phyloP scores from a whole-genome alignment of 352 stramenopile species.

The Phytopythium aichiense region DNA sequence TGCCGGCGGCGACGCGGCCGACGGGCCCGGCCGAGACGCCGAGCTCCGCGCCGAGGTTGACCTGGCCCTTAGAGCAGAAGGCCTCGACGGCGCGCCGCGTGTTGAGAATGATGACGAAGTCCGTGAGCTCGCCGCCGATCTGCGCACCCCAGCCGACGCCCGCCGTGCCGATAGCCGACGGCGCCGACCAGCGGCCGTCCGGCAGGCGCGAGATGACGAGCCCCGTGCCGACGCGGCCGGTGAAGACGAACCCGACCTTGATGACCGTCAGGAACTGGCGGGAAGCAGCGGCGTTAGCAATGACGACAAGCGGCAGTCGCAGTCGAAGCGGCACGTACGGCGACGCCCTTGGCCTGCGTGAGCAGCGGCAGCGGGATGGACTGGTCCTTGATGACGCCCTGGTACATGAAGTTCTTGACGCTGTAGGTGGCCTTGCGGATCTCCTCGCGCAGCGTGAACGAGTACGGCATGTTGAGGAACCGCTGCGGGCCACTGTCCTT shows the following conservation, averaged over 20 bases:
- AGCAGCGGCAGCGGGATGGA: slow-evolving; percentile 88
- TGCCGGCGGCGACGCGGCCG: slow-evolving; percentile 80
- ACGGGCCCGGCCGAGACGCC: slow-evolving; percentile 85
- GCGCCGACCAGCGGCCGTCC: slow-evolving; percentile 94
- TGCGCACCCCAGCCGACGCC: slow-evolving; percentile 89
- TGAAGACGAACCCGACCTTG: slow-evolving; percentile 88
- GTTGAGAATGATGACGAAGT: slow-evolving; percentile 95
- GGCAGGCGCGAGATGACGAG: slow-evolving; percentile 91
- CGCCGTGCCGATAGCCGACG: slow-evolving; percentile 91
- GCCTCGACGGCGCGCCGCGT: slow-evolving; percentile 80
- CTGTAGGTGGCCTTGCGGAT: slow-evolving; percentile 92
- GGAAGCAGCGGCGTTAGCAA: neutral
- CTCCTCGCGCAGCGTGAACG: slow-evolving; percentile 89
- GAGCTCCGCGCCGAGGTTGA: slow-evolving; percentile 90
- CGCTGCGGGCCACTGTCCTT: slow-evolving; percentile 56
- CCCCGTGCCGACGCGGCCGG: slow-evolving; percentile 85
- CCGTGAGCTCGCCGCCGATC: slow-evolving; percentile 90
- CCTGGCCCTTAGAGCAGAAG: slow-evolving; percentile 80
- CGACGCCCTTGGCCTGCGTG: slow-evolving; percentile 87
- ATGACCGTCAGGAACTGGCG: slow-evolving; percentile 89
- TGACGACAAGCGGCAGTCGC: neutral
- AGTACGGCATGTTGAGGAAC: slow-evolving; percentile 84
- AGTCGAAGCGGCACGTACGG: slow-evolving; percentile 28
- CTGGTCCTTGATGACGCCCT: slow-evolving; percentile 87
- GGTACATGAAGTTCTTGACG: slow-evolving; percentile 90